These are phyloP conservation scores for Penicillium sp. DNA, from an alignment of 2,329 filamentous ascomycete species.

Conservation along the genomic window DNA sequence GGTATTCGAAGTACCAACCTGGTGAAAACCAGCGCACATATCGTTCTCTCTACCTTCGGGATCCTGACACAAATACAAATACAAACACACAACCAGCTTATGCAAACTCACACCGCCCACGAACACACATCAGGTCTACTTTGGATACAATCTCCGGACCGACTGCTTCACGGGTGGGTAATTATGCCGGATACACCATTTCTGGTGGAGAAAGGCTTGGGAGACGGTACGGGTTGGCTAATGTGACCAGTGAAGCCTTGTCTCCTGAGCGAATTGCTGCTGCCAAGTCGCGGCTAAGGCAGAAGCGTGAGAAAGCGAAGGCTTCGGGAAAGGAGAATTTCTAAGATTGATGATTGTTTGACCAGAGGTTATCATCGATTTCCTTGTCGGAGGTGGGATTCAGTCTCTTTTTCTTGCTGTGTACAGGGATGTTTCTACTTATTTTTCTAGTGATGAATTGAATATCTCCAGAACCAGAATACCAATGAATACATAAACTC, in stretches of 20 bases:
- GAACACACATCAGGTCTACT: constrained; percentile 29
- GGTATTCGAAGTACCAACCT: constrained; percentile 21
- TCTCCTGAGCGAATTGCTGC: constrained; percentile 35
- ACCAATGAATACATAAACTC: not conserved
- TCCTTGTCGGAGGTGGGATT: not conserved
- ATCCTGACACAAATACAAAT: constrained; percentile 12
- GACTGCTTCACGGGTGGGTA: constrained; percentile 11
- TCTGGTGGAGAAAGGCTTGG: constrained; percentile 21
- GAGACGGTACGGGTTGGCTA: constrained; percentile 23
- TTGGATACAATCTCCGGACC: constrained; percentile 30
- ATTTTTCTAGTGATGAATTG: not conserved
- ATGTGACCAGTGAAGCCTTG: constrained; percentile 26
- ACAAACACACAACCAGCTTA: constrained; percentile 6
- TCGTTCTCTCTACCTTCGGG: constrained; percentile 25
- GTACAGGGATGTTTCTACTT: not conserved
- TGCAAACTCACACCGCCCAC: constrained; percentile 21
- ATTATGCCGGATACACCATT: constrained; percentile 21
- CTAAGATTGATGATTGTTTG: not conserved
- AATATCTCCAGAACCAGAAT: not conserved
- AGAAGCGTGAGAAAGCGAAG: constrained; percentile 27
- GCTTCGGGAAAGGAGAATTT: constrained; percentile 38
- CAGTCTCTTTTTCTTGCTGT: not conserved
- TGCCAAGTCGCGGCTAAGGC: constrained; percentile 37
- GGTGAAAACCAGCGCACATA: constrained; percentile 25
- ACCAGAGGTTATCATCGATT: not conserved